These are phyloP conservation scores for Aspergillus wentii DNA, from an alignment of 495 filamentous ascomycete genomes.

Conservation along the genomic window DNA sequence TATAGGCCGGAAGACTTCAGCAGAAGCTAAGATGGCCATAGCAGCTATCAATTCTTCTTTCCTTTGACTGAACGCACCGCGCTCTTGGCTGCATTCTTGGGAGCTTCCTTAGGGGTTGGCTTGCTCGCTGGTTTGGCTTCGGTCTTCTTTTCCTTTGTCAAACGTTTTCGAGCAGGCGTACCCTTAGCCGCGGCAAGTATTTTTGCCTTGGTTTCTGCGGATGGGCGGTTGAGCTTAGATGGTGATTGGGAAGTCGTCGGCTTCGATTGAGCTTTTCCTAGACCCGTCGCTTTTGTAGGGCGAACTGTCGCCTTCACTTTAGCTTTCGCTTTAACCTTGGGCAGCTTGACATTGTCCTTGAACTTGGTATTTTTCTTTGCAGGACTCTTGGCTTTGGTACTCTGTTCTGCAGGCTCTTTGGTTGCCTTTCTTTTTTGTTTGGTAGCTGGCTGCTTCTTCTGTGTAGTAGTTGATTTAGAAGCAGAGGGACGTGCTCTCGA, in stretches of 20 bases:
- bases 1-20: too few species aligned
- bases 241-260: slow-evolving; percentile 13
- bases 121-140: slow-evolving; percentile 10
- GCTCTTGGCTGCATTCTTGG: slow-evolving; percentile 9
- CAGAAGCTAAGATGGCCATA: too few species aligned
- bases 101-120: slow-evolving; percentile 3
- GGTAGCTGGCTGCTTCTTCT: slow-evolving; percentile 1
- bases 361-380: slow-evolving; percentile 5
- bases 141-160: slow-evolving; percentile 12
- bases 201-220: slow-evolving; percentile 30
- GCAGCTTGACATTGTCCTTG: slow-evolving; percentile 9
- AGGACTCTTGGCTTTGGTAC: slow-evolving; percentile 18
- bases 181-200: slow-evolving; percentile 25
- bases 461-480: slow-evolving; percentile 10
- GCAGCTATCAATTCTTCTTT: slow-evolving; percentile 5
- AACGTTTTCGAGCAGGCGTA: slow-evolving; percentile 11
- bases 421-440: slow-evolving; percentile 4
- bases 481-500: slow-evolving; percentile 16
- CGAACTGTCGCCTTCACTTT: slow-evolving; percentile 10
- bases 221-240: slow-evolving; percentile 26
- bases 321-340: slow-evolving; percentile 4
- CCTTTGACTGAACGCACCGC: slow-evolving; percentile 14
- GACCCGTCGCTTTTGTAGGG: slow-evolving; percentile 2
- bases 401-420: slow-evolving; percentile 15
- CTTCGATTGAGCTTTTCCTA: slow-evolving; percentile 6